phyloP scores from a whole-genome alignment of 805 yeast genomes.

The Candida cerambycidarum region DNA sequence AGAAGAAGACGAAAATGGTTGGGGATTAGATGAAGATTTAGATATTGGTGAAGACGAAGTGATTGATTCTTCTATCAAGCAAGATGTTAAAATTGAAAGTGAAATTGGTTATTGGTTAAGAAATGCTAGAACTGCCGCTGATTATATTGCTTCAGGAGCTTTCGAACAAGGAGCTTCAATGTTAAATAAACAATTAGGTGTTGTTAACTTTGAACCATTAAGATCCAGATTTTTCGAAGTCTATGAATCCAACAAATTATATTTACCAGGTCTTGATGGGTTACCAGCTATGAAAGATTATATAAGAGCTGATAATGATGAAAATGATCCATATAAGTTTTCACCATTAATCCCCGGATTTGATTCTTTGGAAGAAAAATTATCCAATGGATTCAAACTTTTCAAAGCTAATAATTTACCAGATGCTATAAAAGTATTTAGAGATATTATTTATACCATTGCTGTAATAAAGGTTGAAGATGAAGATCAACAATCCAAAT shows the following conservation, averaged over 20 bases:
- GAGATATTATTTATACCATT: constrained; percentile 73
- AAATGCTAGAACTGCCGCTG: constrained; percentile 86
- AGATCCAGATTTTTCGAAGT: constrained; percentile 80
- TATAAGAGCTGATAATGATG: constrained; percentile 64
- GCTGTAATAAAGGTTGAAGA: constrained; percentile 68
- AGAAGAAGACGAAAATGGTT: constrained; percentile 63
- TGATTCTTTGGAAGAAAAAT: constrained; percentile 58
- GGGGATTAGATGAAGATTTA: constrained; percentile 79
- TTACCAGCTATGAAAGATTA: constrained; percentile 68
- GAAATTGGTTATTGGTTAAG: constrained; percentile 83
- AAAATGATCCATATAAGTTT: constrained; percentile 47
- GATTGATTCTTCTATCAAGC: constrained; percentile 14
- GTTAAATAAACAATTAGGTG: constrained; percentile 85
- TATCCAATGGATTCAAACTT: constrained; percentile 73
- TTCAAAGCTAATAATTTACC: constrained; percentile 84
- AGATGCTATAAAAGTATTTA: constrained; percentile 77
- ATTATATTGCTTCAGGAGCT: constrained; percentile 93
- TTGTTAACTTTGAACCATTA: constrained; percentile 83
- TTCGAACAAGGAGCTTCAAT: constrained; percentile 95
- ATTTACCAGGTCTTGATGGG: constrained; percentile 71
- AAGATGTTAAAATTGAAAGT: constrained; percentile 34
- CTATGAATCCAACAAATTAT: constrained; percentile 76
- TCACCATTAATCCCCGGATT: constrained; percentile 75
- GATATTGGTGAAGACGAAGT: constrained; percentile 59
- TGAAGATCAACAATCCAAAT: constrained; percentile 75